Percentiles rank a stretch among this genome's conserved stretches.
Conservation (phyloP, 768 basidiomycete genomes). For the Pleurotus ostreatus region DNA sequence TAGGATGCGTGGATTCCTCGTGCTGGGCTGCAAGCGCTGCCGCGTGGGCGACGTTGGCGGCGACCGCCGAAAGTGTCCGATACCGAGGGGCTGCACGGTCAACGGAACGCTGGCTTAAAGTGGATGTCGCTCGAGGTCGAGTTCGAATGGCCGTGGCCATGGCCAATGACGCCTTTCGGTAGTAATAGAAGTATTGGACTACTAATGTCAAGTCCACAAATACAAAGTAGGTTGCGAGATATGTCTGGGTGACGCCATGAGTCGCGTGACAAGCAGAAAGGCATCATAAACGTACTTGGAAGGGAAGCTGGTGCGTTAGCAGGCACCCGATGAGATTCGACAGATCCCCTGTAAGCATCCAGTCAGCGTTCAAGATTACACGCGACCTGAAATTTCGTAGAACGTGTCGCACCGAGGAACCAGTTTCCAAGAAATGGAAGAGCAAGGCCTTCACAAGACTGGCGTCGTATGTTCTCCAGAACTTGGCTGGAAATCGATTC, state of each 20-base stretch:
- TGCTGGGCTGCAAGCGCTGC: constrained; percentile 67
- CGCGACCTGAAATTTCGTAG: neutral
- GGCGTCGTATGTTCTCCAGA: constrained; percentile 66
- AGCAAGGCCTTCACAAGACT: constrained; percentile 87
- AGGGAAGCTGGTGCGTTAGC: constrained; percentile 89
- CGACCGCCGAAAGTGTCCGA: constrained; percentile 63
- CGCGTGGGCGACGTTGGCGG: constrained; percentile 68
- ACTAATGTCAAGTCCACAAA: constrained; percentile 75
- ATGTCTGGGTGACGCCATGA: constrained; percentile 50
- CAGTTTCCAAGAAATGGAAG: constrained; percentile 92
- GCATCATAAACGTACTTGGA: constrained; percentile 61
- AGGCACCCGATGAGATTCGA: constrained; percentile 92
- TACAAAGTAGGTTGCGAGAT: constrained; percentile 90
- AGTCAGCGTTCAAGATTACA: no score
- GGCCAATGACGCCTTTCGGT: constrained; percentile 18
- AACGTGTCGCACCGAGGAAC: constrained; percentile 65
- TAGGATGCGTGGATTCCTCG: constrained; percentile 39
- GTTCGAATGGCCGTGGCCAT: constrained; percentile 8
- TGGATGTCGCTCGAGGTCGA: constrained; percentile 38
- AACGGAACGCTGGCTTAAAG: constrained; percentile 40
- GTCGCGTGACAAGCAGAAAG: constrained; percentile 7
- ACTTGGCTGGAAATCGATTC: constrained; percentile 57
- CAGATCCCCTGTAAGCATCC: constrained; percentile 64
- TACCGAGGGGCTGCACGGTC: constrained; percentile 60
- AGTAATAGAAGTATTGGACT: constrained; percentile 80